Conservation (phyloP, 805 yeast species). For the Kregervanrija delftensis region DNA sequence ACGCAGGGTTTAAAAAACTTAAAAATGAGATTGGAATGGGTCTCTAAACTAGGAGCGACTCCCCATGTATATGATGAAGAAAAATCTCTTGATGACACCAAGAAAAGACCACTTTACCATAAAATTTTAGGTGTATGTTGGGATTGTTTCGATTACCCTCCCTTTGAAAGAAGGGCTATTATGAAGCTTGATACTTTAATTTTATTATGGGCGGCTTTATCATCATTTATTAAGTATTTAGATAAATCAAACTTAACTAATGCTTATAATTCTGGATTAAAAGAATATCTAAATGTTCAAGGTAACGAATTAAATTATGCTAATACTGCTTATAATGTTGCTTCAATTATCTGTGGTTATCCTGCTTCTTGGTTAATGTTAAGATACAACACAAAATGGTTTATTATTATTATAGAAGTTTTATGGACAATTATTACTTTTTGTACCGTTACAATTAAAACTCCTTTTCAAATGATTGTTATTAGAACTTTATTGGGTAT, state of each 20-base stretch:
- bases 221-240: slow-evolving; percentile 47
- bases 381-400: slow-evolving; percentile 17
- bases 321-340: slow-evolving; percentile 29
- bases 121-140: slow-evolving; percentile 1
- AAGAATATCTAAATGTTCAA: slow-evolving; percentile 32
- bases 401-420: slow-evolving; percentile 20
- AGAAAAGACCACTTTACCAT: slow-evolving; percentile 1
- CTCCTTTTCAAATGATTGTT: slow-evolving; percentile 32
- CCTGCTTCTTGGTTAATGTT: slow-evolving; percentile 21
- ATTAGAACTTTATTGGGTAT: slow-evolving; percentile 37
- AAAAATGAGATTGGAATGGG: too few species aligned
- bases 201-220: slow-evolving; percentile 23
- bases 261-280: slow-evolving; percentile 66
- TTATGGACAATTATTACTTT: slow-evolving; percentile 25
- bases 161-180: slow-evolving; percentile 17
- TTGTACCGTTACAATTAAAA: slow-evolving; percentile 21
- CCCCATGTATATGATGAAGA: too few species aligned
- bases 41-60: too few species aligned
- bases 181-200: slow-evolving; percentile 11
- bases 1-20: too few species aligned
- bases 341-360: slow-evolving; percentile 30
- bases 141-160: slow-evolving; percentile 25
- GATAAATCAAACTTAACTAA: slow-evolving; percentile 49
- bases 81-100: too few species aligned
- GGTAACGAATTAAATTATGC: slow-evolving; percentile 19